Evolutionary conservation across 768 basidiomycete species (phyloP).

Genomic region (Auriscalpium vulgare): DNA sequence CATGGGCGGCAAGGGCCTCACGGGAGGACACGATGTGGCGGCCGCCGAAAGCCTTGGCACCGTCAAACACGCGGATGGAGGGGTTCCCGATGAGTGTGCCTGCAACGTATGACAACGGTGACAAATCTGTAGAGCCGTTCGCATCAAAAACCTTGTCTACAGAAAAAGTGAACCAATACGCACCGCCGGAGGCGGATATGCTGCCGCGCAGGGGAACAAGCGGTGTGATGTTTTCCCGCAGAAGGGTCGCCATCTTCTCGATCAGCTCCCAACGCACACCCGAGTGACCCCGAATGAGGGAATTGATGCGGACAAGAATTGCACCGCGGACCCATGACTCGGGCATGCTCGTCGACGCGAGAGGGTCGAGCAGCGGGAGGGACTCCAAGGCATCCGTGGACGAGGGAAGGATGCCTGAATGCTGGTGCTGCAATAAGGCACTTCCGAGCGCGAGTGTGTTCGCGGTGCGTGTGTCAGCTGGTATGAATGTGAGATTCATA

Average conservation of each 20-base stretch:
- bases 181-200: constrained; percentile 78
- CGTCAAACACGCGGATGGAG: constrained; percentile 66
- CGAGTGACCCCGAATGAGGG: constrained; percentile 81
- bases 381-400: constrained; percentile 39
- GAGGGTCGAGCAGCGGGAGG: constrained; percentile 65
- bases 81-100: constrained; percentile 76
- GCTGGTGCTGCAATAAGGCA: constrained; percentile 82
- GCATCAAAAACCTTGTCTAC: neutral
- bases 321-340: constrained; percentile 85
- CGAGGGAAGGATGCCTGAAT: constrained; percentile 65
- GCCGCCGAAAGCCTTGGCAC: constrained; percentile 37
- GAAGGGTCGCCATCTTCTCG: constrained; percentile 66
- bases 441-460: constrained; percentile 65
- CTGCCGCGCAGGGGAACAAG: constrained; percentile 79
- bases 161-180: constrained; percentile 13
- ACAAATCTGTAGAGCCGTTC: constrained; percentile 8
- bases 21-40: constrained; percentile 44
- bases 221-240: constrained; percentile 66
- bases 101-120: constrained; percentile 30
- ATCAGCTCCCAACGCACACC: constrained; percentile 78
- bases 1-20: constrained; percentile 51
- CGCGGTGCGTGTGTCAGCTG: constrained; percentile 77
- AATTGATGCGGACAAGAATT: constrained; percentile 83
- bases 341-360: constrained; percentile 67
- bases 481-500: constrained; percentile 2